Evolutionary conservation across 2,329 filamentous ascomycete genomes (phyloP).

Genomic region (Apiospora kogelbergensis): DNA sequence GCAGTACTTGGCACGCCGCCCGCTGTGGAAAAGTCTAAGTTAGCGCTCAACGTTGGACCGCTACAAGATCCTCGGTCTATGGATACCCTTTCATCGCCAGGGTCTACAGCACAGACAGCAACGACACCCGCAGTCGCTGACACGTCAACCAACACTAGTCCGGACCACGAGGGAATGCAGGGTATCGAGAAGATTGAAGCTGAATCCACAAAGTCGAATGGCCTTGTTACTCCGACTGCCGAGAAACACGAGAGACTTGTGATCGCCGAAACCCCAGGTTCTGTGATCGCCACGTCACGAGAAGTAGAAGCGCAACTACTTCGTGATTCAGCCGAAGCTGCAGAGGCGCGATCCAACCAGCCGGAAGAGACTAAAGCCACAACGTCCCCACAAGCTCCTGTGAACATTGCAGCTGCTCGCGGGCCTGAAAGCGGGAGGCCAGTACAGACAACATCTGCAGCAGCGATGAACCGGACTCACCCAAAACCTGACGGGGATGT

Average conservation of each 20-base stretch:
- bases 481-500: background rate
- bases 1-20: background rate
- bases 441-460: background rate
- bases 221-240: conserved; percentile 10
- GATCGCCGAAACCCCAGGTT: conserved; percentile 16
- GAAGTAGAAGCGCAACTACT: conserved; percentile 16
- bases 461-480: background rate
- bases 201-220: conserved; percentile 13
- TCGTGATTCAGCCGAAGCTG: conserved; percentile 13
- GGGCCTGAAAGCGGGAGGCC: background rate
- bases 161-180: conserved; percentile 64
- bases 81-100: conserved; percentile 54
- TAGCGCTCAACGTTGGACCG: conserved; percentile 7
- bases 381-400: background rate
- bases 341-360: background rate
- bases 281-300: conserved; percentile 8
- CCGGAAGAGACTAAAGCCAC: background rate
- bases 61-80: conserved; percentile 36
- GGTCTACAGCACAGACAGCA: conserved; percentile 71
- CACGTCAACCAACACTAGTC: conserved; percentile 72
- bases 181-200: conserved; percentile 48
- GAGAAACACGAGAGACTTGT: background rate
- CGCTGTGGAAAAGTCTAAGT: background rate
- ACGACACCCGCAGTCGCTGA: conserved; percentile 70
- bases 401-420: background rate